Conservation (phyloP, 495 filamentous ascomycete genomes). For the Podospora bellae-mahoneyi region DNA sequence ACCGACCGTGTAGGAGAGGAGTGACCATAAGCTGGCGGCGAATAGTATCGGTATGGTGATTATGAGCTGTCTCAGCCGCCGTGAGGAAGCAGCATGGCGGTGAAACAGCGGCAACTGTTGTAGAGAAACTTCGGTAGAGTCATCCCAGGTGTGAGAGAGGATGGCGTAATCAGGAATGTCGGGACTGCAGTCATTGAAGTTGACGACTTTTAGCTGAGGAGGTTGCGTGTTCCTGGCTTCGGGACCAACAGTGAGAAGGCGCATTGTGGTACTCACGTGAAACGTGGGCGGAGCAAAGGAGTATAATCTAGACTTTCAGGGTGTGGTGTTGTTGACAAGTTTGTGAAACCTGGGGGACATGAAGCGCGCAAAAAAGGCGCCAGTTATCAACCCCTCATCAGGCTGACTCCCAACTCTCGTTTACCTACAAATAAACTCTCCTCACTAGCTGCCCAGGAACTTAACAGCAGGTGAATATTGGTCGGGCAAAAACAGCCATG, state of each 20-base stretch:
- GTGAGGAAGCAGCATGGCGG: not conserved
- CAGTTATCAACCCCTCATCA: not conserved
- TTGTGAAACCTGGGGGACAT: not conserved
- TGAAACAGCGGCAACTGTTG: slow-evolving; percentile 1
- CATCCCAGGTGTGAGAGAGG: slow-evolving; percentile 23
- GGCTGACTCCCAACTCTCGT: not conserved
- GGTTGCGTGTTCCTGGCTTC: too few species aligned
- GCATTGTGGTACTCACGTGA: too few species aligned
- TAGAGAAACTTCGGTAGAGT: slow-evolving; percentile 16
- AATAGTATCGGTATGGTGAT: not conserved
- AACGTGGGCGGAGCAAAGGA: too few species aligned
- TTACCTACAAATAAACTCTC: not conserved
- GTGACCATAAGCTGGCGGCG: not conserved
- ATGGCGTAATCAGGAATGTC: slow-evolving; percentile 16
- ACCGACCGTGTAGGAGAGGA: not conserved
- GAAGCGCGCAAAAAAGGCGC: not conserved
- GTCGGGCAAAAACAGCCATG: not conserved
- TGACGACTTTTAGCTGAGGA: too few species aligned
- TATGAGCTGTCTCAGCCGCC: not conserved
- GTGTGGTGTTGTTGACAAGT: not conserved
- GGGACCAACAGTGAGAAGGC: too few species aligned
- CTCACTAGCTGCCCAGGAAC: not conserved
- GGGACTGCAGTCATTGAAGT: too few species aligned
- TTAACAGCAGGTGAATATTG: not conserved
- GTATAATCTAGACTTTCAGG: too few species aligned